Base-by-base conservation (phyloP, 441 rosid species). In the Gossypium gossypioides region DNA sequence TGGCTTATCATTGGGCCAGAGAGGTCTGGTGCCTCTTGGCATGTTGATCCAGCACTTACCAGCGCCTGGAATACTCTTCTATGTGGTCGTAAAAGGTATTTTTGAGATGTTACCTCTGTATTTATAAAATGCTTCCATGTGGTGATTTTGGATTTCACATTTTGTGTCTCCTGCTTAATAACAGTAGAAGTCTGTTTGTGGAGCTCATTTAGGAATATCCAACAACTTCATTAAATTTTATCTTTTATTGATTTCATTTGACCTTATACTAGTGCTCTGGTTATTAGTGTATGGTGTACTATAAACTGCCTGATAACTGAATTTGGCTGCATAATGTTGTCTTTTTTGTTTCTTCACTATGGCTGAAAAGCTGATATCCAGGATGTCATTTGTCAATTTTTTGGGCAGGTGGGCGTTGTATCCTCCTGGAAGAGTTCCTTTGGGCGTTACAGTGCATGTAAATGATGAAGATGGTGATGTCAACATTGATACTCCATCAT, bases 1-100 rank as follows among this genome's bases (percentile, higher is more conserved):
- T 94, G 99, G 99, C 82, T 94, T 80, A 89, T 92, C 58, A 84
- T 94, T 74, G 99, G 99, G 50, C 97, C 99, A 5, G 91, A 92
- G 91, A 89, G 99, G 77, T 94, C 97, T 65, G 99, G 97, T 76
- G 99, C 99, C 55, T 94, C 97, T 61, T 94, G 99, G 97, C 99
- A 94, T 82, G 91, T 94, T 72, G 97, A 94, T 82, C 99, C 99
- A 48, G 89, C 99, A 68, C 99, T 94, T 68, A 91, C 99, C 73
- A 89, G 97, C 69, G 99, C 99, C 66, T 94, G 99, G 99, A 94
- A 94, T 83, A 92, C 99, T 68, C 88, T 94, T 75, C 90, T 94
- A 32, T 85, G 86, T 51, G 99, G 99, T 68, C 91, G 89, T 69
- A 94, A 94, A 85, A 90, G 99, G 99, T 94, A 84, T 61, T 52